Base-by-base conservation (phyloP, 805 yeast species). In the Jamesozyma piceae region DNA sequence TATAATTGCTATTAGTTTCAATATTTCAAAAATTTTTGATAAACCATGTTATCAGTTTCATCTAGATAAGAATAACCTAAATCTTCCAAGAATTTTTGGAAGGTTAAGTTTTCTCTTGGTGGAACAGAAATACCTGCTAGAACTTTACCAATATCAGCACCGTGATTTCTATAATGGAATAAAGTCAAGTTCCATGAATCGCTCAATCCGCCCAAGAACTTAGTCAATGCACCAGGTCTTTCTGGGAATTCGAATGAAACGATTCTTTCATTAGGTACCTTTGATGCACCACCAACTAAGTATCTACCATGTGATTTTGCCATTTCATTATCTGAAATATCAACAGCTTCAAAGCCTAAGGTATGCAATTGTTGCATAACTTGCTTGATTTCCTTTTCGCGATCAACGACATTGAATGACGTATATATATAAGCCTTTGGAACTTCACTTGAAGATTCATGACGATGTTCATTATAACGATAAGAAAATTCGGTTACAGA, bases 261-360 rank as follows among this genome's bases (percentile, higher is more conserved):
- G 29, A 92, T 65, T 53, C 81, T 78, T 64, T 92, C 99, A 50
- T 85, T 73, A 24, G 76, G 72, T 17, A 84, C 77, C 19, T 71
- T 64, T 0, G 89, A 77, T 46, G 82, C 79, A 45, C 98, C 98
- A 45, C 99, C 99, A 20, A 92, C 95, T 49, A 92, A 70, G 62
- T 92, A 94, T 62, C 99, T 76, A 31, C 97, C 97, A 58, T 92
- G 99, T 30, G 88, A 76, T 65, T 92, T 92, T 35, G 98, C 98
- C 69, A 92, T 74, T 60, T 89, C 96, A 60, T 94, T 89, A 45
- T 84, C 85, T 15, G 95, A 83, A 44, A 92, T 80, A 58, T 92
- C 97, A 42, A 75, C 71, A 2, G 88, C 95, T 35, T 70, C 69
- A 64, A 84, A 82, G 14, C 89, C 90, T 1, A 73, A 64, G 28